phyloP scores from a whole-genome alignment of 192 early-diverging fungal genomes.

The Coemansia sp. region DNA sequence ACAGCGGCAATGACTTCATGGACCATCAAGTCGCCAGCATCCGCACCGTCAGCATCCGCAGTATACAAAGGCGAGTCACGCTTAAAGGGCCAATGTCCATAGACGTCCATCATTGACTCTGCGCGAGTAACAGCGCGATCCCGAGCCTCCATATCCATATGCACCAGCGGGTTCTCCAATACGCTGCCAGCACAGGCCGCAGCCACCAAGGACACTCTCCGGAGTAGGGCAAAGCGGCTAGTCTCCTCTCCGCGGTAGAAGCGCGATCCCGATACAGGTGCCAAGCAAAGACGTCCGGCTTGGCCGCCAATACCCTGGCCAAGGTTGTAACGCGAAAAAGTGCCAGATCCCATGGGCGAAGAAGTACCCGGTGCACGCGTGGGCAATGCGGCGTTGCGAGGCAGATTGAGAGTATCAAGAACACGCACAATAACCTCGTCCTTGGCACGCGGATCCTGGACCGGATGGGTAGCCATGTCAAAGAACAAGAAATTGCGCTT shows the following conservation, averaged over 20 bases:
- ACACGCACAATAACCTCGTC: constrained; percentile 84
- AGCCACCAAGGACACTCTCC: constrained; percentile 89
- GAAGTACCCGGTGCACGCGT: constrained; percentile 56
- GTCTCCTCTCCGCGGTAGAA: constrained; percentile 40
- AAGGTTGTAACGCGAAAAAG: constrained; percentile 12
- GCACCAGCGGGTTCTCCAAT: constrained; percentile 91
- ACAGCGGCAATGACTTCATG: constrained; percentile 77
- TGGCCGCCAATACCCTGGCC: constrained; percentile 51
- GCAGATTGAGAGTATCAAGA: constrained; percentile 77
- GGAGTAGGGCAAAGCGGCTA: constrained; percentile 60
- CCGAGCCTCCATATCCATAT: constrained; percentile 80
- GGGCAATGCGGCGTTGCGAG: constrained; percentile 62
- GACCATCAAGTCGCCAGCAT: constrained; percentile 58
- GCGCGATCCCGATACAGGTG: constrained; percentile 30
- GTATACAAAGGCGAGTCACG: constrained; percentile 60
- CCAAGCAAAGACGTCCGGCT: constrained; percentile 26
- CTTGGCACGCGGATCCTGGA: constrained; percentile 87
- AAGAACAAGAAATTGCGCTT: constrained; percentile 95
- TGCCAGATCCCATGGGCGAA: background rate
- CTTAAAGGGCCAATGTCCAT: constrained; percentile 74
- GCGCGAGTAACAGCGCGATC: constrained; percentile 88
- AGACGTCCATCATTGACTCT: constrained; percentile 89
- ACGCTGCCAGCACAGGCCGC: constrained; percentile 97
- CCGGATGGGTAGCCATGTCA: constrained; percentile 98
- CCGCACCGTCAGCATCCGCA: constrained; percentile 58